phyloP scores from a whole-genome alignment of 257 asterid species.

The Plantago elongata region DNA sequence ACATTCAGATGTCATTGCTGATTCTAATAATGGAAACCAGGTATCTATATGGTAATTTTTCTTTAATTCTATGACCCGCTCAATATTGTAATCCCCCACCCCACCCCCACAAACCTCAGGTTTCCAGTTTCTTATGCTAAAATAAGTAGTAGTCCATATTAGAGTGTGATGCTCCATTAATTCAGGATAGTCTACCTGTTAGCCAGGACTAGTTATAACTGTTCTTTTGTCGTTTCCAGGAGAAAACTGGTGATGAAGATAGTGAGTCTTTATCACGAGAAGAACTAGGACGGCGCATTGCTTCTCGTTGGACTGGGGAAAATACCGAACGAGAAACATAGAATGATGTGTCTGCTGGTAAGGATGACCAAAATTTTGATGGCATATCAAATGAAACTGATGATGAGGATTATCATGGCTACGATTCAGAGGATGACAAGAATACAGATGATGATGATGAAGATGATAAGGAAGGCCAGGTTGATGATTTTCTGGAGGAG shows the following conservation, averaged over 20 bases:
- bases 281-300: conserved; percentile 89
- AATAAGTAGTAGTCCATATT: neutral
- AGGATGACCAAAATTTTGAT: conserved; percentile 42
- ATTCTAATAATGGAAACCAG: conserved; percentile 40
- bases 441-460: conserved; percentile 52
- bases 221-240: conserved; percentile 39
- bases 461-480: conserved; percentile 46
- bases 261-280: conserved; percentile 73
- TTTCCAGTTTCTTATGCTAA: conserved; percentile 12
- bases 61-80: conserved; percentile 1
- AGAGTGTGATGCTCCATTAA: conserved; percentile 8
- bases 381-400: conserved; percentile 38
- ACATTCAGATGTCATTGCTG: conserved; percentile 34
- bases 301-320: conserved; percentile 94
- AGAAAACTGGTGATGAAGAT: conserved; percentile 40
- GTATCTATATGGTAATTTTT: conserved; percentile 29
- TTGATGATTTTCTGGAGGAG: conserved; percentile 49
- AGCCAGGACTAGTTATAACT: conserved; percentile 10
- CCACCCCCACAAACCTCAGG: no score
- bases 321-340: conserved; percentile 40
- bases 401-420: conserved; percentile 58
- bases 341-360: conserved; percentile 39
- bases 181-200: conserved; percentile 10
- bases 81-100: conserved; percentile 9
- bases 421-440: conserved; percentile 68